Evolutionary conservation across 768 basidiomycete species (phyloP), one percentile per base, ranked within the genome.

Genomic region (Tulasnella sp.): DNA sequence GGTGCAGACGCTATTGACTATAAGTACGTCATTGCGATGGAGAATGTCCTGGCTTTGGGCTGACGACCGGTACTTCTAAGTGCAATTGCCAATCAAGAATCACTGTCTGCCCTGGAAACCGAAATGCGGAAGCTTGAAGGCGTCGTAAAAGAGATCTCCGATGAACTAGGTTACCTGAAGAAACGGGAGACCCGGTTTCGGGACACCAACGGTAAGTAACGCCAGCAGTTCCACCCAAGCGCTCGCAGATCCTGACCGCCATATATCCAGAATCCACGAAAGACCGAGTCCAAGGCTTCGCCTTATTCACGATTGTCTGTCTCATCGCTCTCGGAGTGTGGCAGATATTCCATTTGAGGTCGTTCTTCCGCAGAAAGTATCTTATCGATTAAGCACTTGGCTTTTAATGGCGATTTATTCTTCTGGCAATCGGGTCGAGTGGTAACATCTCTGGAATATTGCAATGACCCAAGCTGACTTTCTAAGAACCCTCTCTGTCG

Each of bases 91-190:
- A 98, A 98, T 86, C 97, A 98, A 85, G 98, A 99, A 85, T 96
- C 95, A 0, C 88, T 99, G 0, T 98, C 96, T 8, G 94, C 93
- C 0, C 90, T 99, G 27, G 98, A 99, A 86, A 97, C 95, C 0
- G 98, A 99, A 85, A 98, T 99, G 97, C 91, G 96, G 56, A 99
- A 99, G 84, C 88, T 99, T 3, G 98, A 99, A 85, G 97, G 95
- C 0, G 85, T 98, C 19, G 93, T 96, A 46, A 95, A 96, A 84
- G 98, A 99, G 87, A 91, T 99, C 76, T 91, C 93, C 19, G 97
- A 98, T 82, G 97, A 99, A 86, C 88, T 98, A 87, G 90, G 90
- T 10, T 99, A 97, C 86, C 89, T 99, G 80, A 95, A 96, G 87
- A 86, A 87, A 82, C 89, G 97, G n/a, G 97, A 99, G 85, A 92